Evolutionary conservation across 129 eudicot genomes (phyloP).

Genomic region (Flaveria linearis): DNA sequence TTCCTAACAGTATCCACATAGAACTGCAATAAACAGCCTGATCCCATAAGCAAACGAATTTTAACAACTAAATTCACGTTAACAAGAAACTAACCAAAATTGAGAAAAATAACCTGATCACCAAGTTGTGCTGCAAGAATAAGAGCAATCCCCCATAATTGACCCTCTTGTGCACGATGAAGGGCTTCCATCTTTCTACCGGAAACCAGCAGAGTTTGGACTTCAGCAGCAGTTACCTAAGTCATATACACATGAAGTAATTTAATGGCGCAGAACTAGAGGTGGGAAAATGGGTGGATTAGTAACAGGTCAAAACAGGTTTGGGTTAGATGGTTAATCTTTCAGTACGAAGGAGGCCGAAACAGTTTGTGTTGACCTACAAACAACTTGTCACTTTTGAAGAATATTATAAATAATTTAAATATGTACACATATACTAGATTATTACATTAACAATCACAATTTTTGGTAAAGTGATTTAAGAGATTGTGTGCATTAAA

Average conservation of each 20-base stretch:
- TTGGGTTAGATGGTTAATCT: neutral
- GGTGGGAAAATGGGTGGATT: neutral
- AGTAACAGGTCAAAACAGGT: neutral
- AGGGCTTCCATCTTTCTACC: slow-evolving; percentile 91
- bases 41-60: slow-evolving; percentile 7
- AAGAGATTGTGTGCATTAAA: neutral
- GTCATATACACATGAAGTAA: slow-evolving; percentile 13
- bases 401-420: neutral
- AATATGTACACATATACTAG: neutral
- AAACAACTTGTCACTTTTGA: neutral
- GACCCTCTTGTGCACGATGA: slow-evolving; percentile 84
- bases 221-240: slow-evolving; percentile 87
- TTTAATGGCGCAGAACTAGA: slow-evolving; percentile 2
- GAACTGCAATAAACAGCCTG: slow-evolving; percentile 57
- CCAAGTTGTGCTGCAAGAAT: slow-evolving; percentile 96
- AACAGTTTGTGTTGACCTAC: slow-evolving; percentile 3
- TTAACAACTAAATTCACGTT: slow-evolving; percentile 10
- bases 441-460: neutral
- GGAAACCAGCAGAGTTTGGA: slow-evolving; percentile 81
- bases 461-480: neutral
- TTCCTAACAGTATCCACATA: slow-evolving; percentile 83
- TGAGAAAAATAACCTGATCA: slow-evolving; percentile 62
- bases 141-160: slow-evolving; percentile 88
- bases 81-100: neutral
- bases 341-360: neutral